Percentiles rank a stretch among this genome's conserved stretches.
Evolutionary conservation across 1,284 basidiomycete species (phyloP).

Genomic region (Boletus mariae): DNA sequence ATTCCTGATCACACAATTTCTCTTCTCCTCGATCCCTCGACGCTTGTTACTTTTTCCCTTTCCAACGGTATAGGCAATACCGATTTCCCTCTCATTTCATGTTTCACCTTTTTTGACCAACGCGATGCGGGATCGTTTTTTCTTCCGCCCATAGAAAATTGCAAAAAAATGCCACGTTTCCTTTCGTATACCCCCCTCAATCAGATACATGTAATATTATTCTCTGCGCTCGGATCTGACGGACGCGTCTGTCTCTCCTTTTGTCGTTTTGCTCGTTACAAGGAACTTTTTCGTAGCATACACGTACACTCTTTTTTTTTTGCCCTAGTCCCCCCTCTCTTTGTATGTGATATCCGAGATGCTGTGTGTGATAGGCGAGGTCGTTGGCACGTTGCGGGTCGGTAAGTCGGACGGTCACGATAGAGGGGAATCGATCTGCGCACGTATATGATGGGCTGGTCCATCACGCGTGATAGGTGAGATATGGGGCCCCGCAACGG

Average conservation of each 20-base stretch:
- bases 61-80: constrained; percentile 15
- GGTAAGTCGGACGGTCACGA: too few relatives aligned
- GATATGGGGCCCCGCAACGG: too few relatives aligned
- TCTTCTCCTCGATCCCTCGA: not conserved
- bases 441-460: too few relatives aligned
- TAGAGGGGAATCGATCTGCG: too few relatives aligned
- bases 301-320: not conserved
- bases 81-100: constrained; percentile 9
- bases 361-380: too few relatives aligned
- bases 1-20: constrained; percentile 24
- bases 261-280: not conserved
- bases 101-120: not conserved
- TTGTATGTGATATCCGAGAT: too few relatives aligned
- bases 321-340: not conserved
- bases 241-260: not conserved
- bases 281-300: not conserved
- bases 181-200: not conserved
- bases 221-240: not conserved
- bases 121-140: constrained; percentile 10
- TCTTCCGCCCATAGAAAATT: not conserved
- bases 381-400: too few relatives aligned
- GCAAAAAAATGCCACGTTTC: not conserved
- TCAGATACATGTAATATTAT: not conserved
- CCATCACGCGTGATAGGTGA: too few relatives aligned
- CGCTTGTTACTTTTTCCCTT: not conserved